Evolutionary conservation across 148 eudicot species (phyloP).

Genomic region (Chenopodium berlandieri): DNA sequence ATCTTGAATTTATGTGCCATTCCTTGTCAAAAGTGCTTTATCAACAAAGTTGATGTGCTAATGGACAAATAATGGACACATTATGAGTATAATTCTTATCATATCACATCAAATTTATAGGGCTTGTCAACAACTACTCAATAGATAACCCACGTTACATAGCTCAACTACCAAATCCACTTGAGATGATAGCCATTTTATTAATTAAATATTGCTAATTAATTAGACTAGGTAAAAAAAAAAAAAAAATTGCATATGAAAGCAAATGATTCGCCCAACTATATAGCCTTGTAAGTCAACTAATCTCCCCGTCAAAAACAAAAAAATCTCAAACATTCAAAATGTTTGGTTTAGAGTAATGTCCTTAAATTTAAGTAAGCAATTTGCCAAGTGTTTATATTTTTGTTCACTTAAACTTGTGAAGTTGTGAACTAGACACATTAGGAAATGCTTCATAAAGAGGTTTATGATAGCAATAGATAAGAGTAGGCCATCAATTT

Average conservation of each 20-base stretch:
- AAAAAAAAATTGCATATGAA: neutral
- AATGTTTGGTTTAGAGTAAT: neutral
- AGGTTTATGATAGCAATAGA: neutral
- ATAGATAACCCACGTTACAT: neutral
- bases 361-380: neutral
- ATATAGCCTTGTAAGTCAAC: neutral
- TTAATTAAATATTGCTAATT: neutral
- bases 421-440: too few relatives aligned
- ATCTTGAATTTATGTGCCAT: neutral
- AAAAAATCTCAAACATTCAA: neutral
- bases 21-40: neutral
- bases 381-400: neutral
- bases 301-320: too few relatives aligned
- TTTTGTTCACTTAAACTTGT: neutral
- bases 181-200: neutral
- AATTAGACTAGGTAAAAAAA: neutral
- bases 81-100: neutral
- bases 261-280: neutral
- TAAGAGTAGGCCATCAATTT: neutral
- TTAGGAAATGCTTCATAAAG: neutral
- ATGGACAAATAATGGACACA: neutral
- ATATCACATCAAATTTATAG: conserved; percentile 7
- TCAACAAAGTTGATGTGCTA: neutral
- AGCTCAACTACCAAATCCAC: conserved; percentile 2
- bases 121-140: conserved; percentile 16